These are phyloP conservation scores for Alternaria ventricosa DNA, from an alignment of 2,329 filamentous ascomycete species.

Conservation along the genomic window DNA sequence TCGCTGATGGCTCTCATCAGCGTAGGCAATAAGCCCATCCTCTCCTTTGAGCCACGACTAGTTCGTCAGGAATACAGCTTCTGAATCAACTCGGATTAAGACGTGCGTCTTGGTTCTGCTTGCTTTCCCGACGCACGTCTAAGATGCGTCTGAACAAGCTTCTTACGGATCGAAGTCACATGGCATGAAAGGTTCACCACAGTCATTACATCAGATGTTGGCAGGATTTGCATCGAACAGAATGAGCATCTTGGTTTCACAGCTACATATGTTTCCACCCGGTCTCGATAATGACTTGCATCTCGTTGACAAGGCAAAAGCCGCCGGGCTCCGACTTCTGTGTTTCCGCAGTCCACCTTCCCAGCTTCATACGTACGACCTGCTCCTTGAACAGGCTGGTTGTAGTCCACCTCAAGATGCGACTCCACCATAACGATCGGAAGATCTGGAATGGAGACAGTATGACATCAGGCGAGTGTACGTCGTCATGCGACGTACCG, in stretches of 20 bases:
- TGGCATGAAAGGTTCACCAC: not conserved
- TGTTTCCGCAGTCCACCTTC: conserved; percentile 14
- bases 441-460: conserved; percentile 20
- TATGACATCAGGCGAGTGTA: conserved; percentile 11
- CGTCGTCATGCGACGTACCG: conserved; percentile 33
- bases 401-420: conserved; percentile 16
- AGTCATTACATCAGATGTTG: not conserved
- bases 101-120: not conserved
- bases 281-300: conserved; percentile 46
- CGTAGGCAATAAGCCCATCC: not conserved
- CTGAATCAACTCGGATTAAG: not conserved
- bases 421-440: conserved; percentile 17
- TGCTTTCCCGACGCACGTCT: not conserved
- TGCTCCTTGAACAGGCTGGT: conserved; percentile 17
- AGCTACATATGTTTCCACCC: conserved; percentile 48
- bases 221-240: not conserved
- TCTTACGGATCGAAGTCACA: not conserved
- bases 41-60: not conserved
- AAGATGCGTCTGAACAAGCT: not conserved
- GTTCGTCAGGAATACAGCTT: not conserved
- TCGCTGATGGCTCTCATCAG: not conserved
- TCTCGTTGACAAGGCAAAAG: conserved; percentile 49
- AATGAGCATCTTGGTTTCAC: not conserved
- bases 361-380: conserved; percentile 12
- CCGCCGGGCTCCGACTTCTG: conserved; percentile 31